A percentile compares a stretch with the other conserved stretches of the same genome.
Conservation (phyloP, 1,284 basidiomycete species). For the Cutaneotrichosporon sp. region DNA sequence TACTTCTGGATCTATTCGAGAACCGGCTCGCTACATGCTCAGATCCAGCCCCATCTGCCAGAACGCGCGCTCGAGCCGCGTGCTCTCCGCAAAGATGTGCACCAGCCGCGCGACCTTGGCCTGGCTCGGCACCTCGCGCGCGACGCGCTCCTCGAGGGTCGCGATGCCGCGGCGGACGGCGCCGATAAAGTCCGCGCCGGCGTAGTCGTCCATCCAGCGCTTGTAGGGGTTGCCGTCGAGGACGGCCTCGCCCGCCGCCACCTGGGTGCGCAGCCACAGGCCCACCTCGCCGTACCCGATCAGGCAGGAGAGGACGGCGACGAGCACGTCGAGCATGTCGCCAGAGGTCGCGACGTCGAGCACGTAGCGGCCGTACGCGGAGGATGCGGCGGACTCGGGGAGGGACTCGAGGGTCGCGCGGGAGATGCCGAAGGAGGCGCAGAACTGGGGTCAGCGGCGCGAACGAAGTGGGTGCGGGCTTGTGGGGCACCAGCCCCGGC, state of each 20-base stretch:
- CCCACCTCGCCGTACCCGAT: conserved; percentile 96
- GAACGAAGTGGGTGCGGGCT: background rate
- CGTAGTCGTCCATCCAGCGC: conserved; percentile 81
- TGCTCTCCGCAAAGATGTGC: conserved; percentile 74
- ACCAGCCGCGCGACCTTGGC: conserved; percentile 67
- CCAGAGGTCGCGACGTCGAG: conserved; percentile 73
- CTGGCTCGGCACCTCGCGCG: conserved; percentile 66
- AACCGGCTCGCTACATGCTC: conserved; percentile 14
- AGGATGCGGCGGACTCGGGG: conserved; percentile 69
- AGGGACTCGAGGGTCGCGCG: conserved; percentile 63
- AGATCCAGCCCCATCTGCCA: conserved; percentile 65
- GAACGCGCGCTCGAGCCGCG: conserved; percentile 78
- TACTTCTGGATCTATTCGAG: background rate
- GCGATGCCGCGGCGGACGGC: conserved; percentile 72
- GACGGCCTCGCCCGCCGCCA: conserved; percentile 59
- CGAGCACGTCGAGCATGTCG: conserved; percentile 70
- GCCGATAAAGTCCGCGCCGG: conserved; percentile 67
- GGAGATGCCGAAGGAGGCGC: conserved; percentile 68
- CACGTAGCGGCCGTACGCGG: conserved; percentile 83
- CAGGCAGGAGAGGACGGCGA: conserved; percentile 82
- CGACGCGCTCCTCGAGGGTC: conserved; percentile 64
- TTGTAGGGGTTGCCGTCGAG: conserved; percentile 70
- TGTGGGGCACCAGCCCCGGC: background rate
- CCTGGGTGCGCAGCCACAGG: conserved; percentile 71
- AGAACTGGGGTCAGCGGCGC: conserved; percentile 58